Conservation (phyloP, 1,139 yeast genomes). For the Nematodospora anomalae region DNA sequence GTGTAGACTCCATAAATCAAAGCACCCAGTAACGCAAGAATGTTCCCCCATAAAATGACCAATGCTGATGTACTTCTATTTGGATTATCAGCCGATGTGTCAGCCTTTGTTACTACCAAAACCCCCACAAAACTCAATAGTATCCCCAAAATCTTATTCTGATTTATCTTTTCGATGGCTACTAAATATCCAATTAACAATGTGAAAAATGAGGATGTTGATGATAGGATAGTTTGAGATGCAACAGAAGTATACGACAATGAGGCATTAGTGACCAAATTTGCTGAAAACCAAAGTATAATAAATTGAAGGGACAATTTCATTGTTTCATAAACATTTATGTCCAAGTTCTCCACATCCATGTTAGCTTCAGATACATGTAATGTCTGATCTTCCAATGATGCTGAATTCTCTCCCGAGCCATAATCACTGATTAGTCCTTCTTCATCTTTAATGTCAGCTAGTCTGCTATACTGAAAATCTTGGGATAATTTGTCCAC, state of each 20-base stretch:
- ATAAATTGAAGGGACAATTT: constrained; percentile 77
- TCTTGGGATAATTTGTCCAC: constrained; percentile 22
- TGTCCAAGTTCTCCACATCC: constrained; percentile 21
- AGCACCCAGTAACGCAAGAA: constrained; percentile 81
- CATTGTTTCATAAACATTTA: constrained; percentile 49
- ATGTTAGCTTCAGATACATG: constrained; percentile 11
- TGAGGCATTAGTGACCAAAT: constrained; percentile 84
- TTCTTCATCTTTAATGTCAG: constrained; percentile 14
- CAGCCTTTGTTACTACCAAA: constrained; percentile 67
- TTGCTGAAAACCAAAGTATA: constrained; percentile 85
- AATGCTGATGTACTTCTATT: constrained; percentile 27
- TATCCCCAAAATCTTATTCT: constrained; percentile 66
- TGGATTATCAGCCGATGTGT: constrained; percentile 35
- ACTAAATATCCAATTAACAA: constrained; percentile 75
- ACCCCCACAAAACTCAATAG: constrained; percentile 78
- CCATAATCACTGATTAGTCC: constrained; percentile 20
- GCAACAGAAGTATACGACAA: constrained; percentile 88
- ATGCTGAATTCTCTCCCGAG: constrained; percentile 16
- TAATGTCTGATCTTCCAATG: constrained; percentile 6
- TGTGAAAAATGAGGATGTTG: constrained; percentile 93
- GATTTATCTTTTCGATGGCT: constrained; percentile 67
- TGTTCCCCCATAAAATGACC: constrained; percentile 66
- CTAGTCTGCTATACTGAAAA: constrained; percentile 14
- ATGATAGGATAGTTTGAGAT: constrained; percentile 86
- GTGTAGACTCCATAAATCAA: constrained; percentile 89